A percentile compares a stretch with the other conserved stretches of the same genome.
Evolutionary conservation across 768 basidiomycete genomes (phyloP).

Genomic region (Rhodocollybia butyracea): DNA sequence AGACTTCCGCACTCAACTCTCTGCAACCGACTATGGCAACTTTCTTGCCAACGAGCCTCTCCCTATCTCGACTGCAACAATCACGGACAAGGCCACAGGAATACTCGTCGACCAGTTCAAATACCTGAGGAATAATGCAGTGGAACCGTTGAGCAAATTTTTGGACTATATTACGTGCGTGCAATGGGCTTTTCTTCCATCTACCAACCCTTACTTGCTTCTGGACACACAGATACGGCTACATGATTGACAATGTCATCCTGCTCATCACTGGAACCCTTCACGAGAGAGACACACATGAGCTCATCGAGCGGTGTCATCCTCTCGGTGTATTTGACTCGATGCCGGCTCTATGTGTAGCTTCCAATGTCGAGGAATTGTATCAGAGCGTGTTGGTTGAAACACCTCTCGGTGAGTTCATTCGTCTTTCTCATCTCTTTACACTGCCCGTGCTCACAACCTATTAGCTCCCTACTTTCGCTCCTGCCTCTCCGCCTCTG

Average conservation of each 20-base stretch:
- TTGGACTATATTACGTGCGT: slow-evolving; percentile 97
- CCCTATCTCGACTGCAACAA: slow-evolving; percentile 90
- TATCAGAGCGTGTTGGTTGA: slow-evolving; percentile 97
- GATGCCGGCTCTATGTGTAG: slow-evolving; percentile 98
- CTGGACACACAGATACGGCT: slow-evolving; percentile 67
- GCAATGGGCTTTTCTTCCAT: background rate
- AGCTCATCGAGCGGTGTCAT: slow-evolving; percentile 94
- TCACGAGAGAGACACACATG: slow-evolving; percentile 96
- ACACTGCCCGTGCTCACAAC: slow-evolving; percentile 5
- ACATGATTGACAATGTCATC: slow-evolving; percentile 99
- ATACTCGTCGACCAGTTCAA: slow-evolving; percentile 97
- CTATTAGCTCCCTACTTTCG: slow-evolving; percentile 88
- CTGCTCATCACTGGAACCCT: slow-evolving; percentile 95
- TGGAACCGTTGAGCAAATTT: slow-evolving; percentile 87
- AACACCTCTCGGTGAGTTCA: slow-evolving; percentile 83
- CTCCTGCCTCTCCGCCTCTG: slow-evolving; percentile 90
- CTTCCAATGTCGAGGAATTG: slow-evolving; percentile 97
- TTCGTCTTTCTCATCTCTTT: background rate
- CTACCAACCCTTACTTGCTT: background rate
- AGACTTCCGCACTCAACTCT: slow-evolving; percentile 96
- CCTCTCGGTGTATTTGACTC: slow-evolving; percentile 97
- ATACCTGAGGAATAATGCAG: slow-evolving; percentile 86
- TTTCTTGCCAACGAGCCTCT: slow-evolving; percentile 96
- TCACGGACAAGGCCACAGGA: slow-evolving; percentile 95
- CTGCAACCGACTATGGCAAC: slow-evolving; percentile 96